Percentiles rank a stretch among this genome's conserved stretches.
phyloP scores from a whole-genome alignment of 169 alveolate genomes.

The Ichthyophthirius multifiliis region DNA sequence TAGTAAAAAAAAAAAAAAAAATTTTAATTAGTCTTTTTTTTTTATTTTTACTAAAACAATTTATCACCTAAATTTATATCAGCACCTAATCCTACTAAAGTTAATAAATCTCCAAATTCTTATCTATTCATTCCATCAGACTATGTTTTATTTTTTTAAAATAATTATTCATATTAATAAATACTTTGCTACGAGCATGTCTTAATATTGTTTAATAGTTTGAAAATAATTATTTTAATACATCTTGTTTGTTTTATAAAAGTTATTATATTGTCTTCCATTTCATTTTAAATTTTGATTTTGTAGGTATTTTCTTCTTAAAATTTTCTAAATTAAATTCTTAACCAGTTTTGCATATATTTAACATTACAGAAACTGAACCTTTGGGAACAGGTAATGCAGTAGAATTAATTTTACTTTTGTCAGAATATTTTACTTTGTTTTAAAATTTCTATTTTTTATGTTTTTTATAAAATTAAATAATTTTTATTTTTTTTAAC shows the following conservation, averaged over 20 bases:
- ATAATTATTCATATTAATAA: no score
- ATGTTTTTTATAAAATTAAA: no score
- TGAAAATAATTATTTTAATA: not conserved
- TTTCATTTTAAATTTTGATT: constrained; percentile 23
- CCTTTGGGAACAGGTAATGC: constrained; percentile 37
- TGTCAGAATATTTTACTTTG: not conserved
- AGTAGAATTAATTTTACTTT: not conserved
- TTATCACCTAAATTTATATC: constrained; percentile 18
- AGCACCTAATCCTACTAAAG: constrained; percentile 14
- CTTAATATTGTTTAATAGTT: not conserved
- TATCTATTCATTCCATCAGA: constrained; percentile 10
- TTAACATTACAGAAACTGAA: constrained; percentile 11
- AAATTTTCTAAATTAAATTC: not conserved
- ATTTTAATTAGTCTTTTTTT: not conserved
- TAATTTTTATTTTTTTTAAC: no score
- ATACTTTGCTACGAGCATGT: constrained; percentile 10
- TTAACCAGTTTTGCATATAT: not conserved
- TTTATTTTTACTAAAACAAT: no score
- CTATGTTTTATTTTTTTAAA: not conserved
- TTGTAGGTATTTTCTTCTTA: constrained; percentile 9
- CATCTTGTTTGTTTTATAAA: constrained; percentile 2
- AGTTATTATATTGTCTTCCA: constrained; percentile 36
- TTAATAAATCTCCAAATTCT: constrained; percentile 21
- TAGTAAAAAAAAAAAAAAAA: not conserved
- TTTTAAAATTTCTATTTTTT: constrained; percentile 5